These are phyloP conservation scores for Plantago major DNA, from an alignment of 257 asterid genomes.

Conservation along the genomic window DNA sequence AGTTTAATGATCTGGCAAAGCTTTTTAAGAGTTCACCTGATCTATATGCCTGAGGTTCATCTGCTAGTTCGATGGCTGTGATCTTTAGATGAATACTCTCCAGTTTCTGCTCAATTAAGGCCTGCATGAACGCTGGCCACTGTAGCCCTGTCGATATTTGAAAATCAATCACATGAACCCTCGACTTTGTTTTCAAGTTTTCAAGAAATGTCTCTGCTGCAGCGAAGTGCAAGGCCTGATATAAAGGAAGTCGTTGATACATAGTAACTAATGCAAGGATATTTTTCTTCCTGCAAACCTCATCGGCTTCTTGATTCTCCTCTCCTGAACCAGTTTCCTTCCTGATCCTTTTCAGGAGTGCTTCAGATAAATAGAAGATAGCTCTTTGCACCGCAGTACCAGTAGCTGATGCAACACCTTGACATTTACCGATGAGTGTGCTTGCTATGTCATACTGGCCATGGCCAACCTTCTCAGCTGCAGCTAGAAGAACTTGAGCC, in stretches of 20 bases:
- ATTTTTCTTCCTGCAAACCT: not conserved
- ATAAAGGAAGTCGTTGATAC: slow-evolving; percentile 29
- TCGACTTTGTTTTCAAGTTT: slow-evolving; percentile 14
- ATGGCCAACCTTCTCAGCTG: slow-evolving; percentile 37
- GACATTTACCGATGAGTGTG: slow-evolving; percentile 23
- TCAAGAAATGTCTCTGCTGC: slow-evolving; percentile 30
- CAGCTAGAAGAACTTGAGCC: slow-evolving; percentile 34
- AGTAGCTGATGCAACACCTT: slow-evolving; percentile 17
- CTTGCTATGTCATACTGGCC: slow-evolving; percentile 33
- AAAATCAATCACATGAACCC: slow-evolving; percentile 34
- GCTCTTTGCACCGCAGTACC: slow-evolving; percentile 38
- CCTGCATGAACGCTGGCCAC: slow-evolving; percentile 41
- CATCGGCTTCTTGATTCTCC: not conserved
- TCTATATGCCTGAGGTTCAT: slow-evolving; percentile 9
- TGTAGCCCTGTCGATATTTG: slow-evolving; percentile 26
- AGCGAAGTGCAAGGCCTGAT: slow-evolving; percentile 24
- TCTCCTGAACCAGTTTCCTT: slow-evolving; percentile 17
- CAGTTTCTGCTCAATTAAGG: slow-evolving; percentile 12
- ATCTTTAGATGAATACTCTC: slow-evolving; percentile 19
- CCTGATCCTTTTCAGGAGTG: slow-evolving; percentile 31
- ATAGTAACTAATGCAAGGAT: slow-evolving; percentile 7
- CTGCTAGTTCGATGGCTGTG: slow-evolving; percentile 23
- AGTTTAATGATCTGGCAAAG: slow-evolving; percentile 25
- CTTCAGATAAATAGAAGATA: slow-evolving; percentile 36
- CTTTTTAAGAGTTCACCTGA: slow-evolving; percentile 20